Evolutionary conservation across 208 protist genomes (phyloP).

Genomic region (Leishmania aethiopica): DNA sequence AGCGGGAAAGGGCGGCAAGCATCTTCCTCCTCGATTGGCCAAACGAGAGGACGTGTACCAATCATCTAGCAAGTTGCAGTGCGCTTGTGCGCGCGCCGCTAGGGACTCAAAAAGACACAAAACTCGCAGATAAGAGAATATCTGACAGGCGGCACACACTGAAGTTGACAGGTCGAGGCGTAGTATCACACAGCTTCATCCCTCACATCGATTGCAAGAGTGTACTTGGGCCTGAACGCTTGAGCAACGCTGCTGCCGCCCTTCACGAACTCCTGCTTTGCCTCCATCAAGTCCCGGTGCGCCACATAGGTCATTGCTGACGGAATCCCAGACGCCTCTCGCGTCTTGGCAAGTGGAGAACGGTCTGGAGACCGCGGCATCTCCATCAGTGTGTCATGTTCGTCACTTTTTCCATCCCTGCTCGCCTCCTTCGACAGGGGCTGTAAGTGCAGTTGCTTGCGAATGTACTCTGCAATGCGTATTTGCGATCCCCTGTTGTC

Average conservation of each 20-base stretch:
- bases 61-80: background rate
- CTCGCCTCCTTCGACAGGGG: conserved; percentile 7
- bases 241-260: conserved; percentile 18
- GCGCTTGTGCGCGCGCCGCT: background rate
- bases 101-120: background rate
- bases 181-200: background rate
- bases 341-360: conserved; percentile 6
- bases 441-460: conserved; percentile 35
- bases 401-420: background rate
- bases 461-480: conserved; percentile 65
- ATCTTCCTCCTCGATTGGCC: background rate
- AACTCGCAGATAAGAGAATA: background rate
- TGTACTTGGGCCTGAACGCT: conserved; percentile 61
- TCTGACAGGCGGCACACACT: background rate
- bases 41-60: background rate
- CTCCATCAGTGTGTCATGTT: background rate
- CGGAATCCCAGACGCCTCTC: conserved; percentile 23
- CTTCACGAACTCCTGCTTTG: conserved; percentile 53
- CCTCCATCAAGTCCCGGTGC: conserved; percentile 83
- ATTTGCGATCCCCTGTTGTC: conserved; percentile 63
- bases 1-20: background rate
- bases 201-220: conserved; percentile 21
- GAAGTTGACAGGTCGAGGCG: background rate
- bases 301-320: conserved; percentile 56
- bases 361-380: background rate